Conservation (phyloP, 345 rosid genomes). For the Clarkia xantiana region DNA sequence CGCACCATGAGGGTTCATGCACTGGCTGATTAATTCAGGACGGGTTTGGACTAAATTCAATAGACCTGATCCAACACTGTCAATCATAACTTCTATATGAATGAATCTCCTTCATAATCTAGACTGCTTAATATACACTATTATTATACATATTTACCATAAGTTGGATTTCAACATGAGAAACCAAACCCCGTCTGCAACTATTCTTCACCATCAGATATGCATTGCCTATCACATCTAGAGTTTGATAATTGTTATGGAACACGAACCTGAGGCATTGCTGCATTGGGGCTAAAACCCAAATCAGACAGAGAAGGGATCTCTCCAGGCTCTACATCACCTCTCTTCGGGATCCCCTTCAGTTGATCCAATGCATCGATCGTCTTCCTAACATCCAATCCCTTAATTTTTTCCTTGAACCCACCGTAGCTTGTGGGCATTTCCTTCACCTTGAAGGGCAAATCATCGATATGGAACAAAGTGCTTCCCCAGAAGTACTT, state of each 20-base stretch:
- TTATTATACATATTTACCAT: too few species aligned
- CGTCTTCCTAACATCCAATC: conserved; percentile 60
- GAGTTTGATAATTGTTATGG: background rate
- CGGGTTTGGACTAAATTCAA: too few species aligned
- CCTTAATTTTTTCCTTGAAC: conserved; percentile 54
- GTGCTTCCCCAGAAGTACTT: conserved; percentile 70
- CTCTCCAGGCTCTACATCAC: conserved; percentile 79
- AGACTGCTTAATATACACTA: too few species aligned
- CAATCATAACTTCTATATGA: too few species aligned
- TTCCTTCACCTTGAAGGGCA: conserved; percentile 65
- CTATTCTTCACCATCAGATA: too few species aligned
- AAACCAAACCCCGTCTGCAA: too few species aligned
- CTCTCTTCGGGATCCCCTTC: conserved; percentile 62
- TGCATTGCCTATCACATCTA: too few species aligned
- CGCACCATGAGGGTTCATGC: too few species aligned
- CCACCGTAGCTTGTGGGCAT: conserved; percentile 25
- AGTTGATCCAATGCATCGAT: conserved; percentile 58
- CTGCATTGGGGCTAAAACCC: conserved; percentile 30
- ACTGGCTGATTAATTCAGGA: too few species aligned
- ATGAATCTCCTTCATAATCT: too few species aligned
- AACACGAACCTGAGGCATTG: conserved; percentile 44
- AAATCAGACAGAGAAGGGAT: conserved; percentile 69
- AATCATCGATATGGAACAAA: conserved; percentile 66
- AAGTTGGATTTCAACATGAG: too few species aligned
- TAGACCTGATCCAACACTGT: too few species aligned